Evolutionary conservation across 805 yeast genomes (phyloP).

Genomic region (Candida nonsorbophila): DNA sequence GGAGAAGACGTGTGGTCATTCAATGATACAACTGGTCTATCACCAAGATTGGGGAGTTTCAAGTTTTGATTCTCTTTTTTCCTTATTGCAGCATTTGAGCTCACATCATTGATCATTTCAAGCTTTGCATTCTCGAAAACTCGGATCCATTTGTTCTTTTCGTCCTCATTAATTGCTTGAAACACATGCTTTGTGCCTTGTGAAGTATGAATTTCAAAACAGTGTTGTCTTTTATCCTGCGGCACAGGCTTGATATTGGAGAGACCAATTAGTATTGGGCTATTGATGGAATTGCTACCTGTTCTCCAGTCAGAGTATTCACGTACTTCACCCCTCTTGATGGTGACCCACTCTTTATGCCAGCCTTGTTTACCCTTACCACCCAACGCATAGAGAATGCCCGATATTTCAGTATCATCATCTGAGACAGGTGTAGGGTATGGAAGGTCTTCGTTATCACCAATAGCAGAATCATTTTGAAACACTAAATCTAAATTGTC

Average conservation of each 20-base stretch:
- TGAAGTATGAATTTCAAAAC: constrained; percentile 76
- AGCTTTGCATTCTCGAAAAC: constrained; percentile 56
- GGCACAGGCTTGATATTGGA: constrained; percentile 52
- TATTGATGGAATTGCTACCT: constrained; percentile 54
- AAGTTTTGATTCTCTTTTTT: neutral
- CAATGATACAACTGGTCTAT: constrained; percentile 11
- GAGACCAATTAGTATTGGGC: constrained; percentile 66
- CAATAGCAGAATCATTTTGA: constrained; percentile 5
- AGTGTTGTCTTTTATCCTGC: constrained; percentile 45
- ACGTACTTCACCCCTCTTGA: constrained; percentile 59
- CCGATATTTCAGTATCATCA: constrained; percentile 17
- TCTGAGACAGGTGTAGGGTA: constrained; percentile 3
- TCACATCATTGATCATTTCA: too few species aligned
- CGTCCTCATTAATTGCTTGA: constrained; percentile 68
- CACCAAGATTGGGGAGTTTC: constrained; percentile 4
- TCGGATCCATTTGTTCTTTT: constrained; percentile 63
- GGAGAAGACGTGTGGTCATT: constrained; percentile 21
- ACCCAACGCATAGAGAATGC: constrained; percentile 52
- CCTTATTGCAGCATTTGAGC: too few species aligned
- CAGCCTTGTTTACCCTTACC: constrained; percentile 65
- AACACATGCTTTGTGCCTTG: constrained; percentile 60
- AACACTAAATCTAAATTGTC: constrained; percentile 27
- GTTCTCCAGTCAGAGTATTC: constrained; percentile 81
- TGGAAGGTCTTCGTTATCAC: neutral
- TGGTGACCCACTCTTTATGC: constrained; percentile 87